phyloP scores from a whole-genome alignment of 1,284 basidiomycete species.

The Bondarzewia mesenterica region DNA sequence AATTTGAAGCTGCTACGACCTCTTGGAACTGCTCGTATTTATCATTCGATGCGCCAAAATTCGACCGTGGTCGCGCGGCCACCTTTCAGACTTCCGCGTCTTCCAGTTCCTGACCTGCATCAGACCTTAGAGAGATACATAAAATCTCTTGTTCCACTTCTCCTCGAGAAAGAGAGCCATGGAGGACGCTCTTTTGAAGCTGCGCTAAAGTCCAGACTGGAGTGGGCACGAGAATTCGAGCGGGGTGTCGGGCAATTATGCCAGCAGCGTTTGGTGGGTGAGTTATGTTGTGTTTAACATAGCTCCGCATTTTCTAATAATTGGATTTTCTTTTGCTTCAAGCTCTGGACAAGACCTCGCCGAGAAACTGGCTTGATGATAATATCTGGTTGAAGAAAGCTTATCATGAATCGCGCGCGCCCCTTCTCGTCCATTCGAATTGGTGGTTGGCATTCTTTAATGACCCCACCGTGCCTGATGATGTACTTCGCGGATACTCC shows the following conservation, averaged over 20 bases:
- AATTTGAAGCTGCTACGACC: not conserved
- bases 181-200: constrained; percentile 46
- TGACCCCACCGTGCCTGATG: constrained; percentile 43
- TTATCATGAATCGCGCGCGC: constrained; percentile 86
- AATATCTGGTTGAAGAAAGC: constrained; percentile 89
- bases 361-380: constrained; percentile 94
- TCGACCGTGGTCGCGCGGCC: not conserved
- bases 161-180: constrained; percentile 66
- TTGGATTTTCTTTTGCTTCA: constrained; percentile 5
- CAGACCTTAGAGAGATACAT: constrained; percentile 78
- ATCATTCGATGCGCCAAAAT: not conserved
- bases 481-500: constrained; percentile 27
- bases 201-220: constrained; percentile 52
- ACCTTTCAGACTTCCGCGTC: constrained; percentile 37
- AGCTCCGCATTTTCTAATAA: not conserved
- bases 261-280: constrained; percentile 79
- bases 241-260: constrained; percentile 62
- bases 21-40: too few species aligned
- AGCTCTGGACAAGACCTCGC: constrained; percentile 83
- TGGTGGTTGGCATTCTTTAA: constrained; percentile 93
- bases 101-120: constrained; percentile 82
- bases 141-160: constrained; percentile 71
- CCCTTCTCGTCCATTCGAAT: constrained; percentile 88
- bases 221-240: constrained; percentile 71
- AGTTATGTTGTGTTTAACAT: constrained; percentile 19